Base-by-base conservation (phyloP, 495 filamentous ascomycete species). In the Cercophora newfieldiana region DNA sequence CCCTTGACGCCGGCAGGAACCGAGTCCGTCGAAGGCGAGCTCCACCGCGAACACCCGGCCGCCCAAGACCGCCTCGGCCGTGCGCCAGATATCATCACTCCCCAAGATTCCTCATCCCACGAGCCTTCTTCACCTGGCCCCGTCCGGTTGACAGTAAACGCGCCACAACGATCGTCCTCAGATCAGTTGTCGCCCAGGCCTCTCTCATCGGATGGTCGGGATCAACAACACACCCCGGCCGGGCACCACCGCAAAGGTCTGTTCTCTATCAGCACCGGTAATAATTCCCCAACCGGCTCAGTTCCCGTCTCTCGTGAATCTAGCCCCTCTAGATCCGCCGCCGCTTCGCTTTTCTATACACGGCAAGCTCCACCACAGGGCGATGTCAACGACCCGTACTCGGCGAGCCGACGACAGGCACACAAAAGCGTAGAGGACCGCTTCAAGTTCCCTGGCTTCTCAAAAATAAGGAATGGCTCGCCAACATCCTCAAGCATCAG, bases 351-450 rank as follows among this genome's bases (percentile, higher is more conserved):
- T 66, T 84, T 81, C 62, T 86, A 85, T 64, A 84, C 82, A 22
- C 82, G 89, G 28, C 88, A 92, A 19, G 90, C 91, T 66, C 93
- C 91, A 48, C 94, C 92, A 3, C 81, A 87, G 12, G 92, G 90
- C 19, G 93, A 96, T 33, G 86, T 80, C 25, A 91, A 97, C 75
- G 93, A 98, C 72, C 93, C 94, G 7, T 96, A 96, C 75, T 90
- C 92, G 18, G 89, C 91, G 63, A 89, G 85, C 72, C 94, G 89
- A 71, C 89, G 94, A 19, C 88, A 88, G 24, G 88, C 88, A 4
- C 92, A 91, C 69, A 78, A 86, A 53, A 77, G 77, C 18, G 88
- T 97, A 49, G 94, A 98, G 70, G 82, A 90, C 24, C 85, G 94
- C 67, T 98, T 97, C 64, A 87, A 95, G 31, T 98, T 99, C 71